Evolutionary conservation across 805 yeast species (phyloP).

Genomic region (Wickerhamiella shivajii): DNA sequence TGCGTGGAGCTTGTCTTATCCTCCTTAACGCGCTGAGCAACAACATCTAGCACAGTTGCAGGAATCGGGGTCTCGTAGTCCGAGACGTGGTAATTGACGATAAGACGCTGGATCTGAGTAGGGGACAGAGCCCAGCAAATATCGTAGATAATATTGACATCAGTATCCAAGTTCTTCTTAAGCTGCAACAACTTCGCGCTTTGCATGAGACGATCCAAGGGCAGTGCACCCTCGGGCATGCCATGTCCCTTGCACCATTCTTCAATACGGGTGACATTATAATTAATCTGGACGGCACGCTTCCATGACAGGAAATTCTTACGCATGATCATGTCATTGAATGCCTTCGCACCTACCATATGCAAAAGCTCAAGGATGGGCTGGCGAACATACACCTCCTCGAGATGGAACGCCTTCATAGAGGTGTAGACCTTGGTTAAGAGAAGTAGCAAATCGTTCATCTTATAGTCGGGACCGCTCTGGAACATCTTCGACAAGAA

Average conservation of each 20-base stretch:
- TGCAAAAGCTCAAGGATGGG: constrained; percentile 71
- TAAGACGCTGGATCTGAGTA: constrained; percentile 84
- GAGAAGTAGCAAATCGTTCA: constrained; percentile 87
- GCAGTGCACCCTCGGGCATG: constrained; percentile 70
- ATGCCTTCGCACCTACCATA: constrained; percentile 83
- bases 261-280: constrained; percentile 88
- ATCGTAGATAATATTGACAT: constrained; percentile 82
- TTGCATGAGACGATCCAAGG: constrained; percentile 76
- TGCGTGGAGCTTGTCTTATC: constrained; percentile 31
- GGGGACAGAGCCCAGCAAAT: constrained; percentile 91
- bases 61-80: constrained; percentile 91
- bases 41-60: constrained; percentile 60
- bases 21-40: constrained; percentile 36
- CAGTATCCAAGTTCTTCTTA: constrained; percentile 76
- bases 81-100: constrained; percentile 77
- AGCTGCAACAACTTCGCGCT: constrained; percentile 87
- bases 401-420: constrained; percentile 80
- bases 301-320: constrained; percentile 93
- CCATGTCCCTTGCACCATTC: constrained; percentile 98
- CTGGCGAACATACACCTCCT: constrained; percentile 67
- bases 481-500: constrained; percentile 73
- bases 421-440: constrained; percentile 87
- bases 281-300: constrained; percentile 90
- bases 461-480: constrained; percentile 51
- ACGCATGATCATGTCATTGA: constrained; percentile 90